Base-by-base conservation (phyloP, 2,329 filamentous ascomycete species). In the Ophiostoma triangulosporum region DNA sequence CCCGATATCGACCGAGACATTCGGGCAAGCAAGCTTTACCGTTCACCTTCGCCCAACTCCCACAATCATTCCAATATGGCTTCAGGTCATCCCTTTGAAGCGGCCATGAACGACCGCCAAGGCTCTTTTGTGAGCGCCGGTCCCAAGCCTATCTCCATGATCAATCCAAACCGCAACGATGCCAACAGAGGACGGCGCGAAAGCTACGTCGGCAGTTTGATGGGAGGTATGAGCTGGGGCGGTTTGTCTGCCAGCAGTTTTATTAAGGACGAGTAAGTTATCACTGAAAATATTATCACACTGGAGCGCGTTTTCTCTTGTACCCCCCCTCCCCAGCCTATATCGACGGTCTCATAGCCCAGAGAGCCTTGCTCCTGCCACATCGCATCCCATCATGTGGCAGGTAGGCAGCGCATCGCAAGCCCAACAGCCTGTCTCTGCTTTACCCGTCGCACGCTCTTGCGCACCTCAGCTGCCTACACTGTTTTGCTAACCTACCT, bases 171-270 rank as follows among this genome's bases (percentile, higher is more conserved):
- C 63, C 75, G 78, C 66, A 77, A 78, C 66, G 77, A 80, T 60
- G 72, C 74, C 60, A 74, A 72, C 63, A 75, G 78, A 57, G 75
- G 72, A 52, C 74, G 80, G 58, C 73, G 80, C 60, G 81, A 84
- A 65, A 80, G 75, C 54, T 66, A 83, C 32, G 80, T 79, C 15
- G 80, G 79, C 49, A 84, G 80, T 63, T 68, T 83, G 55, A 80
- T 83, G 70, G 85, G 83, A 59, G 90, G 91, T 62, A 89, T 95
- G 83, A 96, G 90, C 69, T 98, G 91, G 90, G 91, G 91, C 65
- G 91, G 90, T 60, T 81, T 95, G 57, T 97, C 91, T 8, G 88
- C 97, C 60, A 91, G 91, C 58, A 97, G 91, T 64, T 97, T 94
- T 75, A 93, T 98, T 68, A 80, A 88, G 68, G 91, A 98, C 72